Evolutionary conservation across 2,329 filamentous ascomycete genomes (phyloP), one percentile per base, ranked within the genome.

Genomic region (Talaromyces sp.): DNA sequence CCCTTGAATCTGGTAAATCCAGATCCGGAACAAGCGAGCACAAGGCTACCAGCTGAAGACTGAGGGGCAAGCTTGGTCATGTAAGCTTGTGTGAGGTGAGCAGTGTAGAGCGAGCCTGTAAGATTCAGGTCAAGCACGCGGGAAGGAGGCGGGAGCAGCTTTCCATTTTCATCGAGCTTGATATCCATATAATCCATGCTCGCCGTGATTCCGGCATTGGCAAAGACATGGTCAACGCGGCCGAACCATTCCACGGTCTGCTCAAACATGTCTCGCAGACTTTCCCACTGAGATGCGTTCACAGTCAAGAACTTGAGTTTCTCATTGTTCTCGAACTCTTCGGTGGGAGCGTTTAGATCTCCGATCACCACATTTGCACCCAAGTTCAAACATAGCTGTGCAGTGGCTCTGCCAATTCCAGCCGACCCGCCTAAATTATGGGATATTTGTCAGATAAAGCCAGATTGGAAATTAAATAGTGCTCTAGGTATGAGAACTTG

Each of bases 351-450:
- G 35, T 79, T 77, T 37, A 85, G 54, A 60, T 87, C 84, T 32
- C 74, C 79, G 22, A 77, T 78, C 53, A 85, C 75, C 16, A 86
- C 82, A 14, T 73, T 76, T 24, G 82, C 83, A 17, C 82, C 83
- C 1, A 79, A 66, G 1, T 75, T 69, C 7, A 86, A 71, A 13
- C 85, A 76, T 2, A 81, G 70, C 8, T 77, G 66, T 7, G 78
- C 75, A 1, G 83, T 84, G 49, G 80, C 80, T 13, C 84, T 75
- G 29, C 84, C 83, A 48, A 86, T 86, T 14, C 84, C 84, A 2
- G 82, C 84, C 0, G 81, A 82, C 51, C 81, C 81, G 44, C 83
- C 82, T 79, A 22, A 14, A 22, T 17, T n/a, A n/a, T n/a, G n/a
- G n/a, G n/a, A 32, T 29, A 43, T 7, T 17, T 39, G 36, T 48